Evolutionary conservation across 805 yeast species (phyloP), one percentile per base, ranked within the genome.

Genomic region (Wickerhamiella sorbophila): DNA sequence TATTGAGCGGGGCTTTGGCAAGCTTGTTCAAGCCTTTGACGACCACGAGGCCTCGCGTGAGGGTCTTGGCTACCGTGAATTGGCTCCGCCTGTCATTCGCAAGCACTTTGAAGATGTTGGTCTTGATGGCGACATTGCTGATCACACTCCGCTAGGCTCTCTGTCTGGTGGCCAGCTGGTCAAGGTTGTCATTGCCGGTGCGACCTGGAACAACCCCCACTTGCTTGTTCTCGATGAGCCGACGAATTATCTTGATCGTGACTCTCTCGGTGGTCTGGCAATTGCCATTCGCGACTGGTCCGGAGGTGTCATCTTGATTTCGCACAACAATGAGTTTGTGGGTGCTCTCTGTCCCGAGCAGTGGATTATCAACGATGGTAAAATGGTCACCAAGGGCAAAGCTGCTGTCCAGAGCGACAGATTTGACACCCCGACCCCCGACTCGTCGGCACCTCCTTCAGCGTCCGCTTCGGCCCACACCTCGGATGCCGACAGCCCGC

Each of bases 181-280:
- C 47, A 88, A 88, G 65, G 97, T 88, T 49, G 98, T 88, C 46
- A 88, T 88, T 67, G 97, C 97, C 12, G 98, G 97, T 65, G 96
- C 97, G 50, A 88, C 88, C 91, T 88, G 98, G 98, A 88, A 91
- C 66, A 91, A 88, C 60, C 98, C 98, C 16, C 98, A 88, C 63
- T 74, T 88, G 63, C 73, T 88, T 49, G 98, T 88, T 34, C 72
- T 88, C 47, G 98, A 91, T 75, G 98, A 88, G 77, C 98, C 98
- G 72, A 91, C 98, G 62, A 88, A 88, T 75, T 91, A 88, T 72
- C 76, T 88, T 75, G 98, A 88, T 71, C 79, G 98, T 74, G 98
- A 91, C 73, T 87, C 97, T 20, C 71, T 88, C 48, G 98, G 97
- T 63, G 98, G 96, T 38, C 72, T 88, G 52, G 97, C 98, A 22